Base-by-base conservation (phyloP, 495 filamentous ascomycete species). In the Trichocladium uniseriatum region DNA sequence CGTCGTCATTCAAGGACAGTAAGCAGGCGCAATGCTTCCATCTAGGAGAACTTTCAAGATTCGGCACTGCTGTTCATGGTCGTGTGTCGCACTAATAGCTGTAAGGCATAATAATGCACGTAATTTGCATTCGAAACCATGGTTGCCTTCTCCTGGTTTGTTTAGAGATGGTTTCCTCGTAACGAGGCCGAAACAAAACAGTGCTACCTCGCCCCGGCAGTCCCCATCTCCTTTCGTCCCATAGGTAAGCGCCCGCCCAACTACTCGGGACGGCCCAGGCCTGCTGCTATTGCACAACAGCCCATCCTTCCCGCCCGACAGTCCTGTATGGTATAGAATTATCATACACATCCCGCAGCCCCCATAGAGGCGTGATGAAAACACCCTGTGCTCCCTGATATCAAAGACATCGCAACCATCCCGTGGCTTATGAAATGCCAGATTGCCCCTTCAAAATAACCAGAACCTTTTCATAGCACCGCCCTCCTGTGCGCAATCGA, bases 321-420 rank as follows among this genome's bases (percentile, higher is more conserved):
- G 15, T 21, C 16, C 4, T 46, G 28, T 32, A n/a, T n/a, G n/a
- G 15, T 49, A 57, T 45, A 37, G 16, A 16, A 42, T 53, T 48
- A 39, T 53, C 46, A 27, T 57, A 57, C 54, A 53, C 16, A 48
- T 46, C 27, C 45, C 49, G 42, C 16, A n/a, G 2, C 42, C 40
- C 13, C 27, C 27, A 27, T 7, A 27, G 20, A 22, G 38, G 11
- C 43, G 29, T 29, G 6, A 18, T 36, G 20, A 18, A 24, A 11
- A 24, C 24, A 15, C n/a, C 24, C 16, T 13, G 20, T 10, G 27
- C 10, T 27, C 43, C 14, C 9, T 14, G 31, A 32, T 32, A 10
- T 10, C 31, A 11, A 32, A 32, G 32, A 28, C 31, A 16, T 18
- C 29, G 32, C 7, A 28, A 37, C 21, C 14, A 14, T 21, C 10